Base-by-base conservation (phyloP, 805 yeast species). In the Wickerhamiella cacticola region DNA sequence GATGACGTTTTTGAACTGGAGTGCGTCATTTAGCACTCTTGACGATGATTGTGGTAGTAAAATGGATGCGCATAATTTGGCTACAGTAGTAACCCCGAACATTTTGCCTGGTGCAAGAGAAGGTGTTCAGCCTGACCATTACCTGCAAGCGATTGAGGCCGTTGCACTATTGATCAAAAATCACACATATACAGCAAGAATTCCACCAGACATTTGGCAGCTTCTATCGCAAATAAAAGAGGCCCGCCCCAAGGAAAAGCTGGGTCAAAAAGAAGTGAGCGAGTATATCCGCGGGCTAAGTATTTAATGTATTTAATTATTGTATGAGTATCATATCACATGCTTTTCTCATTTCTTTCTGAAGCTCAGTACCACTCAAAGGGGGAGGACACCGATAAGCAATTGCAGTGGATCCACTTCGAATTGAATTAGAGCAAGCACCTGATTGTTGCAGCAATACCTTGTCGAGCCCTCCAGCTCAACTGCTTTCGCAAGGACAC, bases 71-170 rank as follows among this genome's bases (percentile, higher is more conserved):
- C 95, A 87, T 61, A 92, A 92, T 62, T 71, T 92, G 53, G 95
- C 98, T 1, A 92, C 97, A 0, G 99, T 92, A 2, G 73, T 92
- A 44, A 83, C 96, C 0, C 99, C 99, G 1, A 92, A 88, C 59
- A 79, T 92, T 40, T 69, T 94, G 35, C 65, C 80, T 1, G 74
- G 72, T 10, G 36, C 52, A 24, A 44, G 26, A 16, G 46, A 50
- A 50, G 41, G 53, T 54, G 25, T 31, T 49, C 47, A 44, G 31
- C 60, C 63, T 4, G 69, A 63, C 31, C 61, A 59, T 33, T 87
- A 88, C 60, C 84, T 88, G 59, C 68, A 86, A 54, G 95, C 94
- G 0, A 88, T 92, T 59, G 97, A 89, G 61, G 89, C 87, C 26
- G 80, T 92, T 29, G 83, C 85, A 62, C 77, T 78, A 53, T 68